These are phyloP conservation scores for Colletotrichum filicis DNA, from an alignment of 2,329 filamentous ascomycete species.

Conservation along the genomic window DNA sequence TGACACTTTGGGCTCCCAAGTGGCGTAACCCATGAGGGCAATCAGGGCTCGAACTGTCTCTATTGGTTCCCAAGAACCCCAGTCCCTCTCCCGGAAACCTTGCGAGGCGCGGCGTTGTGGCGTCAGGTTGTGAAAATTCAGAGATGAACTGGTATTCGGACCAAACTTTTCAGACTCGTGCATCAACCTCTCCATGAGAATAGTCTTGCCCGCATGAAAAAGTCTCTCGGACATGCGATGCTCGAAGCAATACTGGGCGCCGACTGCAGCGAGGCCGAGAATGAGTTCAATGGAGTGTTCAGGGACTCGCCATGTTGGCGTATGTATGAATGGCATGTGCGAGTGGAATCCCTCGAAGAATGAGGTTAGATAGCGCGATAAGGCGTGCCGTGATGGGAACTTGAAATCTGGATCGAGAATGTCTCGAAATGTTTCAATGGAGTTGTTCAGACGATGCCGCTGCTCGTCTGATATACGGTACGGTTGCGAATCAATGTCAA, in stretches of 20 bases:
- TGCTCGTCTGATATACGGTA: constrained; percentile 48
- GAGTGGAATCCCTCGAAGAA: constrained; percentile 51
- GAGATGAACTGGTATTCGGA: constrained; percentile 39
- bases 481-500: constrained; percentile 36
- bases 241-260: constrained; percentile 52
- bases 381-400: constrained; percentile 48
- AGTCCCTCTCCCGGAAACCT: constrained; percentile 15
- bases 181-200: constrained; percentile 44
- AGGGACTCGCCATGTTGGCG: constrained; percentile 45
- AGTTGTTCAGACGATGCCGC: constrained; percentile 39
- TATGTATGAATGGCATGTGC: constrained; percentile 51
- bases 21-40: constrained; percentile 50
- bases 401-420: constrained; percentile 44
- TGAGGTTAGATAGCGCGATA: constrained; percentile 48
- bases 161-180: constrained; percentile 40
- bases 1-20: constrained; percentile 47
- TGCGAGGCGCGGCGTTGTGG: constrained; percentile 28
- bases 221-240: constrained; percentile 46
- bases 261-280: constrained; percentile 46
- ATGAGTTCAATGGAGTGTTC: constrained; percentile 47
- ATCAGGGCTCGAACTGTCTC: constrained; percentile 48
- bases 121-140: constrained; percentile 34
- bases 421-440: constrained; percentile 42
- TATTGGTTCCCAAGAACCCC: constrained; percentile 43
- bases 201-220: constrained; percentile 45